Conservation (phyloP, 1,284 basidiomycete species). For the Porogramme epimiltina region DNA sequence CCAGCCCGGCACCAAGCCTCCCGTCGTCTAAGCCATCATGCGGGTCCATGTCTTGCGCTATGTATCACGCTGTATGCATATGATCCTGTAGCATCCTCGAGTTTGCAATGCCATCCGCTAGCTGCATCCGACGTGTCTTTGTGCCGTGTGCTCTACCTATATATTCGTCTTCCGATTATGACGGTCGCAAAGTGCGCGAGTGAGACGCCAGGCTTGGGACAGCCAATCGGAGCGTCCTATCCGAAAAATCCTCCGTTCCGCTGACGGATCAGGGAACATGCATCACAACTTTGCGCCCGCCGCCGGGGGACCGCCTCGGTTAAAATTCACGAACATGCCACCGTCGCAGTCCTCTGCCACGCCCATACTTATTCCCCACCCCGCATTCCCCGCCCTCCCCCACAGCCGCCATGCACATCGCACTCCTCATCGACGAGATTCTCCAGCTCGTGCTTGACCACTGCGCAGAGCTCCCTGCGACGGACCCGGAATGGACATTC, state of each 20-base stretch:
- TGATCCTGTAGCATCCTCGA: slow-evolving; percentile 16
- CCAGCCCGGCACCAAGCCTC: slow-evolving; percentile 77
- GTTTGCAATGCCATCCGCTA: slow-evolving; percentile 16
- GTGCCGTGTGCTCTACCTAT: too few species aligned
- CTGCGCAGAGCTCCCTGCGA: slow-evolving; percentile 29
- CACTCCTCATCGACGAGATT: slow-evolving; percentile 54
- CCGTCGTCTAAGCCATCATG: slow-evolving; percentile 50
- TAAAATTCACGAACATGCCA: not conserved
- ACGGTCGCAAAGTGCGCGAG: too few species aligned
- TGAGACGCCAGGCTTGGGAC: too few species aligned
- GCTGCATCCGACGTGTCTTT: too few species aligned
- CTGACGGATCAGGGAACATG: slow-evolving; percentile 4
- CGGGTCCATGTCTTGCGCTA: slow-evolving; percentile 17
- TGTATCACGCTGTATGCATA: slow-evolving; percentile 25
- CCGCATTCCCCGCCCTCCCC: not conserved
- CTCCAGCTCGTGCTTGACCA: slow-evolving; percentile 46
- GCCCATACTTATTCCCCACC: not conserved
- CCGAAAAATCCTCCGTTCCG: slow-evolving; percentile 16
- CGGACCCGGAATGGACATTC: slow-evolving; percentile 24
- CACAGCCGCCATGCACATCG: slow-evolving; percentile 43
- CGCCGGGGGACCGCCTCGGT: slow-evolving; percentile 20
- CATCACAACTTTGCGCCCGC: slow-evolving; percentile 2
- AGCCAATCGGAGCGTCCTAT: slow-evolving; percentile 15
- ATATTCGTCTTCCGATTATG: too few species aligned
- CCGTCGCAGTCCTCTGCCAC: not conserved